Base-by-base conservation (phyloP, 306 rosid genomes). In the Gastrolobium bilobum region DNA sequence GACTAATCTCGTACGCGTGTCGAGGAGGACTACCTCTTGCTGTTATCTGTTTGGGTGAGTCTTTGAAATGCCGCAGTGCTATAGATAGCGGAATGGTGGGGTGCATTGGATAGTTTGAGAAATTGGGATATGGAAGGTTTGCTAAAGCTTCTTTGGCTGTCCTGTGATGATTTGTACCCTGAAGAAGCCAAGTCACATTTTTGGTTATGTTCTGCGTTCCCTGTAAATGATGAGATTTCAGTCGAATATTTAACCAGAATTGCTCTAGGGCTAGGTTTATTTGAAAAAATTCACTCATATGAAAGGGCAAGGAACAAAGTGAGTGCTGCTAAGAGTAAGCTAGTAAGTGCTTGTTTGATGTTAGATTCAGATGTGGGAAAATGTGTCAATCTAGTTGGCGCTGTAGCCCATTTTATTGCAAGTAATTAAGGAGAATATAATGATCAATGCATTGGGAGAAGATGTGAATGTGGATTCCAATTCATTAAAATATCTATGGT, bases 1-100 rank as follows among this genome's bases (percentile, higher is more conserved):
- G 11, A 4, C 0, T 2, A 15, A 43, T 84, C 33, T 81, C 76
- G 0, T 0, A 67, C 0, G 64, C 79, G 20, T 84, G 87, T 5
- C 57, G 76, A 74, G 77, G 81, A 40, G 77, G 81, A 40, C 37
- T 73, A 7, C 87, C 82, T 1, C 37, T 82, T 51, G 82, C 62
- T 29, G 43, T 76, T 70, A 66, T 8, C 8, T 50, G 78, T 0
- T 46, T 84, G 1, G 81, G 74, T 33, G 47, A 13, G 13, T 9
- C 65, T 13, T 30, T 84, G 48, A 74, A 3, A 6, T 20, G 26
- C 26, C 38, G 34, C 0, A 44, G 47, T 14, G 3, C 3, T 33
- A 35, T 37, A 4, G 4, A 35, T 37, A 4, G 4, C 0, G 4
- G 10, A 34, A 0, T 84, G 84, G 84, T 10, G 1, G 1, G 44